Base-by-base conservation (phyloP, 192 early-diverging fungal species). In the Cladochytrium replicatum region DNA sequence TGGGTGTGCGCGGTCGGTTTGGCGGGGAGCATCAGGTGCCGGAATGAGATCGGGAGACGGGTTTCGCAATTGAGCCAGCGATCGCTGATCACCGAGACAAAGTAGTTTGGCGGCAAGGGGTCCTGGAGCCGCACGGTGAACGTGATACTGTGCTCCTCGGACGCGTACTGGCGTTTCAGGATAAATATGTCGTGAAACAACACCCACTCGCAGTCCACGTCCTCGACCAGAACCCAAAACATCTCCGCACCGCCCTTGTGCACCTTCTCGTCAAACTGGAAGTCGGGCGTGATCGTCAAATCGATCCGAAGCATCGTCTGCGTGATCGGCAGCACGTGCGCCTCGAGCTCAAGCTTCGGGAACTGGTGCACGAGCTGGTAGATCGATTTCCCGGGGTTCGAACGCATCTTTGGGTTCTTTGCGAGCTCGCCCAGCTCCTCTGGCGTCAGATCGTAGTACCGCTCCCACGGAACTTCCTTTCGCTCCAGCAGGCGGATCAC, bases 191-290 rank as follows among this genome's bases (percentile, higher is more conserved):
- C 96, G 47, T 86, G 74, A 55, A 91, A 86, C 32, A 97, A 61
- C 29, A 99, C 82, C 54, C 70, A 64, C 54, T 94, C 90, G 26
- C 85, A 83, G 55, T 95, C 91, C 4, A 84, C 87, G 64, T 99
- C 96, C 67, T 94, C 91, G 3, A 96, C 87, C 22, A 88, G 59
- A 45, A 99, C 68, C 91, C 90, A 97, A 68, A 97, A 99, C 13
- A 72, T 70, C 58, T 99, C 91, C 0, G 85, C 85, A 1, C 71
- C 73, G 2, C 88, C 88, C 40, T 86, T 82, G 8, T 57, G 62
- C 11, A 87, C 72, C 42, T 91, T 85, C 43, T 89, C 91, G 60
- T 90, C 86, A 81, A 86, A 99, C 44, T 77, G 70, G 60, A 99
- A 99, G 60, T 93, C 92, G 7, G 96, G 91, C 4, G 83, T 90